These are phyloP conservation scores for Asterionellopsis glacialis DNA, from an alignment of 108 stramenopile genomes.

Conservation along the genomic window DNA sequence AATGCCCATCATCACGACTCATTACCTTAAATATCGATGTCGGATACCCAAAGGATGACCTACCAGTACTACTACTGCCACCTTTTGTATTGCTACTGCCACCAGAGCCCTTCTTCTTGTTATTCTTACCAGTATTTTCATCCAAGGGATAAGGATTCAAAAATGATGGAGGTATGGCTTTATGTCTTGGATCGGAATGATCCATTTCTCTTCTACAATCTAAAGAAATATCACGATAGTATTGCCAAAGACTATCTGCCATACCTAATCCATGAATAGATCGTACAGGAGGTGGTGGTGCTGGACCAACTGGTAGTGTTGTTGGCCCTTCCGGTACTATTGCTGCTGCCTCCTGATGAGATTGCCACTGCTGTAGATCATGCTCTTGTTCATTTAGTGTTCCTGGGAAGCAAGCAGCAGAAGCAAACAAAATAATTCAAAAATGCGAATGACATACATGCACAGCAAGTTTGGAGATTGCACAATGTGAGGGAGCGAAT, in stretches of 20 bases:
- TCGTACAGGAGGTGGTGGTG: constrained; percentile 28
- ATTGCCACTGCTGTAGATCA: too few species aligned
- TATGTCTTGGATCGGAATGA: constrained; percentile 56
- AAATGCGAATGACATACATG: too few species aligned
- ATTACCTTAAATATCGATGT: constrained; percentile 56
- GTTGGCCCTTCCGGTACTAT: too few species aligned
- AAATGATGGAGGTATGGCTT: constrained; percentile 39
- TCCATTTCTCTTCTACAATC: constrained; percentile 58
- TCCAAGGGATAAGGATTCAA: constrained; percentile 42
- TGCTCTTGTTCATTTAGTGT: too few species aligned
- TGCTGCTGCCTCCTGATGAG: too few species aligned
- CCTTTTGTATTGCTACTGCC: constrained; percentile 32
- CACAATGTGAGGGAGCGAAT: too few species aligned
- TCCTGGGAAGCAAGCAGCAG: too few species aligned
- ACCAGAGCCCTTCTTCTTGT: too few species aligned
- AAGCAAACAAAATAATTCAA: too few species aligned
- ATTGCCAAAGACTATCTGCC: constrained; percentile 52
- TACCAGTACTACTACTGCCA: constrained; percentile 24
- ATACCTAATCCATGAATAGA: constrained; percentile 37
- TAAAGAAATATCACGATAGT: constrained; percentile 57
- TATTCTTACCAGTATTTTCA: constrained; percentile 12
- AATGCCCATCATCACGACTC: constrained; percentile 61
- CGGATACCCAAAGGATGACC: constrained; percentile 82
- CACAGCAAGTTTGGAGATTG: too few species aligned
- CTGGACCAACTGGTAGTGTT: constrained; percentile 40